Evolutionary conservation across 352 stramenopile species (phyloP).

Genomic region (Pelagophyceae sp.): DNA sequence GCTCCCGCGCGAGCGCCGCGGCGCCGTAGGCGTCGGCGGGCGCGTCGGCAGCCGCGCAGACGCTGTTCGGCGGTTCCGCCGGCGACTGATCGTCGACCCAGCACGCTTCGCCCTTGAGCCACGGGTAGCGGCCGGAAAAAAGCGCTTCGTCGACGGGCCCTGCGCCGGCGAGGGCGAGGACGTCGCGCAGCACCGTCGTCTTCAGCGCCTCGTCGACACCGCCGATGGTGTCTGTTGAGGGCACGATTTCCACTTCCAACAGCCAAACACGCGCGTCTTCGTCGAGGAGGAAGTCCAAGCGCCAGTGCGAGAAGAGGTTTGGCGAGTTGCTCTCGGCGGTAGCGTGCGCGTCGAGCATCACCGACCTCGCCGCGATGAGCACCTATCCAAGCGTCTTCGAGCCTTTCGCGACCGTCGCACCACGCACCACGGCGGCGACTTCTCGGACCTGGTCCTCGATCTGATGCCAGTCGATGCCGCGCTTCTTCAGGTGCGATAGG

Average conservation of each 20-base stretch:
- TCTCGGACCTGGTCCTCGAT: conserved; percentile 21
- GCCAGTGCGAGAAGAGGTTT: conserved; percentile 23
- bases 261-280: conserved; percentile 23
- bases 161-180: conserved; percentile 22
- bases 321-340: neutral
- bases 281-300: conserved; percentile 27
- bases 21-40: neutral
- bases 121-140: neutral
- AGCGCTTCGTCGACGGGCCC: neutral
- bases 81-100: neutral
- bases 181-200: conserved; percentile 29
- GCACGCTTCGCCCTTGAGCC: neutral
- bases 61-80: neutral
- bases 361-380: neutral
- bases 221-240: conserved; percentile 28
- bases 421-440: conserved; percentile 12
- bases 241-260: conserved; percentile 31
- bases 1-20: neutral
- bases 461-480: neutral
- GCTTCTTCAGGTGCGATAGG: conserved; percentile 11
- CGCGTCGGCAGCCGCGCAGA: neutral
- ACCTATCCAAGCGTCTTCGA: no score
- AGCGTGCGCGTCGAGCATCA: neutral
- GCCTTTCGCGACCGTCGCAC: no score
- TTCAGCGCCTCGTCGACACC: conserved; percentile 28